Evolutionary conservation across 805 yeast species (phyloP).

Genomic region (Metschnikowia dekortorum): DNA sequence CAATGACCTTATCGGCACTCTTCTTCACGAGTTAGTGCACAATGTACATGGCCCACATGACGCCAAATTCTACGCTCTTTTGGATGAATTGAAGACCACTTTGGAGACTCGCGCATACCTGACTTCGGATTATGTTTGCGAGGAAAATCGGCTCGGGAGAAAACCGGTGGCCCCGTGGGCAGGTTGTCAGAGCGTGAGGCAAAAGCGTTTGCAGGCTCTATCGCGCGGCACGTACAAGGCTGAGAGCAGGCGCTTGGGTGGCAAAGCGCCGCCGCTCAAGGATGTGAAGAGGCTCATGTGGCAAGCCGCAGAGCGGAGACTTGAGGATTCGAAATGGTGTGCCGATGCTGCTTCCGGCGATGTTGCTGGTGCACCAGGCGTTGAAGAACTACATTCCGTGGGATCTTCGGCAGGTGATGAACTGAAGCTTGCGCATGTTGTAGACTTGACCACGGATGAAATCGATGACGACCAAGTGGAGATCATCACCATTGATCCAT

Average conservation of each 20-base stretch:
- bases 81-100: slow-evolving; percentile 58
- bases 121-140: slow-evolving; percentile 47
- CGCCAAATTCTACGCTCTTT: slow-evolving; percentile 55
- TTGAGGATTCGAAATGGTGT: slow-evolving; percentile 51
- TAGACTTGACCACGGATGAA: slow-evolving; percentile 15
- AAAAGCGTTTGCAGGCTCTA: slow-evolving; percentile 40
- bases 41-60: slow-evolving; percentile 80
- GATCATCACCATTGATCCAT: slow-evolving; percentile 12
- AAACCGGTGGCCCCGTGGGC: slow-evolving; percentile 17
- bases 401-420: neutral
- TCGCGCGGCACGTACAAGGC: slow-evolving; percentile 37
- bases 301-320: slow-evolving; percentile 62
- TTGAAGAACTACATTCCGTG: neutral
- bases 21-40: slow-evolving; percentile 86
- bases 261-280: slow-evolving; percentile 3
- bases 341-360: slow-evolving; percentile 14
- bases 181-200: slow-evolving; percentile 17
- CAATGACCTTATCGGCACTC: slow-evolving; percentile 68
- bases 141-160: slow-evolving; percentile 44
- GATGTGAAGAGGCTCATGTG: slow-evolving; percentile 43
- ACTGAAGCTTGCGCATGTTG: slow-evolving; percentile 8
- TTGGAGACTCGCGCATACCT: slow-evolving; percentile 42
- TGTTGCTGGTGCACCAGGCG: slow-evolving; percentile 20
- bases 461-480: slow-evolving; percentile 14
- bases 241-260: slow-evolving; percentile 34